Evolutionary conservation across 345 rosid species (phyloP), one percentile per base, ranked within the genome.

Genomic region (Pistacia atlantica): DNA sequence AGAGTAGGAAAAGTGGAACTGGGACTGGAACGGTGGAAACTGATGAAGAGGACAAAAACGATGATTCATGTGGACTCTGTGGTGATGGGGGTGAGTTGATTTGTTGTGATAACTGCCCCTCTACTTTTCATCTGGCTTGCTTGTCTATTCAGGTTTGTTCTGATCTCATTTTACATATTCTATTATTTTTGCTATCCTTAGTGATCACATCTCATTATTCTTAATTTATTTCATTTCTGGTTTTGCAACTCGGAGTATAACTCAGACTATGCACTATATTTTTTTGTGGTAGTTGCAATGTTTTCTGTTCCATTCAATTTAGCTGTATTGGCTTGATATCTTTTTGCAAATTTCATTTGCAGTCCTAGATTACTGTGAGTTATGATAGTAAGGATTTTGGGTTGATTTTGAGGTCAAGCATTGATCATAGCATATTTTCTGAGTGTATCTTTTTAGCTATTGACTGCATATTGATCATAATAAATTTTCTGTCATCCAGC

Each of bases 101-200:
- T 80, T 95, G 99, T 82, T 95, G 99, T 74, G 98, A 95, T 79
- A 88, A 91, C 74, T 95, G 99, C 76, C 99, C 99, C 25, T 87
- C 98, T 55, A 90, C 99, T 65, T 95, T 85, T 80, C 99, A 95
- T 85, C 91, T 79, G 87, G 84, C 84, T 75, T 95, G 99, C 92
- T 83, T 95, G 84, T 83, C 86, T 73, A 77, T 89, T 62, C 86
- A 93, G 99, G 99, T 95, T 77, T 73, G 83, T 76, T 71, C 74
- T 77, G 75, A 56, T 37, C 76, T 80, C 75, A 14, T 78, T 71
- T 69, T 11, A 66, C 51, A 31, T 51, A 61, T 33, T 54, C 57
- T 14, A 12, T 14, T 54, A 4, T 54, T 54, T 31, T 14, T 54
- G 57, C 1, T 54, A 12, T 54, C 13, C 62, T 51, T 73, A 20